Percentiles rank a stretch among this genome's conserved stretches.
Evolutionary conservation across 805 yeast genomes (phyloP).

Genomic region (Deakozyma indianensis): DNA sequence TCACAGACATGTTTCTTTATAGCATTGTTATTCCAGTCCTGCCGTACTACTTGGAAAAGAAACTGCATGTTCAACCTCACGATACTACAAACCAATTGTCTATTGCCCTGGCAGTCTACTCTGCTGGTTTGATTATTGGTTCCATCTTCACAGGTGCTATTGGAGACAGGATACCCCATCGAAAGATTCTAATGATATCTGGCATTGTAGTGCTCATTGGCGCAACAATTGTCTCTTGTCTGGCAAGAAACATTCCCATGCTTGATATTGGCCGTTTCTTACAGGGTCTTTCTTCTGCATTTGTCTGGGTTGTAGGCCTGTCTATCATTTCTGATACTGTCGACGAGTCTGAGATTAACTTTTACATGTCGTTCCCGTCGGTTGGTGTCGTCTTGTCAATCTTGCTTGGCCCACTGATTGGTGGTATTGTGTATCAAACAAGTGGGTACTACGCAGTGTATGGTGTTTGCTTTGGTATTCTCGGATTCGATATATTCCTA

Average conservation of each 20-base stretch:
- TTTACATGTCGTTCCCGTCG: conserved; percentile 18
- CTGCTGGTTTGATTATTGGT: conserved; percentile 19
- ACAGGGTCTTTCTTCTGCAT: conserved; percentile 21
- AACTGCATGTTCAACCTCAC: conserved; percentile 15
- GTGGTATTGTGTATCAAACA: conserved; percentile 20
- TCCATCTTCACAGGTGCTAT: conserved; percentile 18
- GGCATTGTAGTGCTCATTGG: conserved; percentile 18
- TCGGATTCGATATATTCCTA: conserved; percentile 17
- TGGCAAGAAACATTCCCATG: conserved; percentile 14
- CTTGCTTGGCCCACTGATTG: conserved; percentile 21
- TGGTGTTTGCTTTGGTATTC: conserved; percentile 16
- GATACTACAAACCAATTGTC: conserved; percentile 17
- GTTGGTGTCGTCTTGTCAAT: conserved; percentile 17
- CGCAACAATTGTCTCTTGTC: conserved; percentile 17
- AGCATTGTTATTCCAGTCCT: conserved; percentile 20
- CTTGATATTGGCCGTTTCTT: conserved; percentile 18
- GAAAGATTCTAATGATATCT: conserved; percentile 17
- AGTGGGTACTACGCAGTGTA: conserved; percentile 22
- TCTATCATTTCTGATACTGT: conserved; percentile 20
- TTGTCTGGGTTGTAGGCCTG: conserved; percentile 23
- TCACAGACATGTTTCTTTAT: conserved; percentile 21
- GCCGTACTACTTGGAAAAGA: conserved; percentile 18
- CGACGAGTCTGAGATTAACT: conserved; percentile 16
- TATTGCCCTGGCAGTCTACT: conserved; percentile 17
- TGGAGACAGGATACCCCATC: conserved; percentile 13